Base-by-base conservation (phyloP, 345 rosid genomes). In the Combretum micranthum region DNA sequence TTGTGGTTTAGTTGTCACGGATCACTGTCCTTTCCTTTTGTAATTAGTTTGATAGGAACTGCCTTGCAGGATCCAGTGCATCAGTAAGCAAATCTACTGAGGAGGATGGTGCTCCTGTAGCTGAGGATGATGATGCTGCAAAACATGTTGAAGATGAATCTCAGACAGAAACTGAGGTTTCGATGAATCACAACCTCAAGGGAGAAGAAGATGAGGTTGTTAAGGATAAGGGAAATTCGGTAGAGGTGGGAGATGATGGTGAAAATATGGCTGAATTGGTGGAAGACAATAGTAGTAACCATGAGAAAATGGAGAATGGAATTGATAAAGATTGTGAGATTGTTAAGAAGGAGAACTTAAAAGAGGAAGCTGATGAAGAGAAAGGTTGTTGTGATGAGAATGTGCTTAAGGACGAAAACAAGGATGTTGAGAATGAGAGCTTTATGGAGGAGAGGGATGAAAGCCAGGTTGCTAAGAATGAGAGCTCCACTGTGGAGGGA, bases 401-500 rank as follows among this genome's bases (percentile, higher is more conserved):
- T 46, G 49, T 9, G 10, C 16, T 17, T 46, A 8, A 46, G 16
- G 49, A 12, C 13, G 49, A 15, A 15, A 17, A 4, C 15, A 15
- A 50, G 12, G 18, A 20, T 17, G 66, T 49, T 53, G 57, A 57
- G 57, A 78, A 65, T 55, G 32, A 69, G 39, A n/a, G n/a, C n/a
- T n/a, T n/a, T n/a, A n/a, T 47, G 53, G 37, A 52, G 74, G 61
- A 43, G 11, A 45, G 61, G 39, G 11, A 45, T n/a, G 64, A 64
- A 56, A 64, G 50, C 22, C 17, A 48, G 43, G 47, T 74, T 17
- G 66, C 47, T 53, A 58, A 57, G 57, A 78, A 65, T 55, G 32
- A 69, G 39, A 20, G 20, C 12, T 32, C 20, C 42, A 42, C n/a
- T 2, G 20, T 22, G 18, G 47, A 32, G 22, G 8, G 26, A 46